phyloP scores from a whole-genome alignment of 305 asterid species.

The Solanum hybrid region DNA sequence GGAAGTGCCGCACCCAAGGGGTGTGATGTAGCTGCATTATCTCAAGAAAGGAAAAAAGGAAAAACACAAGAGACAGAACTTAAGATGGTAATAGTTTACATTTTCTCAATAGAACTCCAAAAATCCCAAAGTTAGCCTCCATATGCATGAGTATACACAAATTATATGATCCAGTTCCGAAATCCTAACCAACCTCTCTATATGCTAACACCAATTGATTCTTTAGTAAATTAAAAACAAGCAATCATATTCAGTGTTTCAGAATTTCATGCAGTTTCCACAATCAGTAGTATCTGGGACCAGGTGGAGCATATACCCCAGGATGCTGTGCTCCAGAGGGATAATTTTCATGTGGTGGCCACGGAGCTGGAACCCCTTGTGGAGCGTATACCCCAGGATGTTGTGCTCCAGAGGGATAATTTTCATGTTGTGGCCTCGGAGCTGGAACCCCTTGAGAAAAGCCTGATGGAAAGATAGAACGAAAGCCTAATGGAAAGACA shows the following conservation, averaged over 20 bases:
- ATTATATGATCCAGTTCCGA: background rate
- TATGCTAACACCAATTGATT: background rate
- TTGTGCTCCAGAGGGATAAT: slow-evolving; percentile 7
- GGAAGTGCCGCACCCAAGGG: background rate
- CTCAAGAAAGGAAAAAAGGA: background rate
- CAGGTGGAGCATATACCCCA: slow-evolving; percentile 9
- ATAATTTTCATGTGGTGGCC: slow-evolving; percentile 17
- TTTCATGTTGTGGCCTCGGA: slow-evolving; percentile 15
- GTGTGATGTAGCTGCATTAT: background rate
- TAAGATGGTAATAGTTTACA: background rate
- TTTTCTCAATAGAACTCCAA: background rate
- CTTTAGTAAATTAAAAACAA: background rate
- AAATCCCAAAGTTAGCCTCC: background rate
- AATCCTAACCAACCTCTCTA: background rate
- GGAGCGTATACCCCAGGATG: slow-evolving; percentile 8
- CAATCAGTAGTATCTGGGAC: slow-evolving; percentile 13
- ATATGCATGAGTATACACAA: background rate
- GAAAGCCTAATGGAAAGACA: slow-evolving; percentile 11
- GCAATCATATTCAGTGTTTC: background rate
- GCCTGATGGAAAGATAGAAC: slow-evolving; percentile 7
- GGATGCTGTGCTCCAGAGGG: slow-evolving; percentile 6
- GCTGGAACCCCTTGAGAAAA: slow-evolving; percentile 13
- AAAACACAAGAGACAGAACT: background rate
- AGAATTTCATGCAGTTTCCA: background rate
- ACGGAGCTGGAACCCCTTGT: slow-evolving; percentile 6